These are phyloP conservation scores for Pholiota conissans DNA, from an alignment of 768 basidiomycete species.

Conservation along the genomic window DNA sequence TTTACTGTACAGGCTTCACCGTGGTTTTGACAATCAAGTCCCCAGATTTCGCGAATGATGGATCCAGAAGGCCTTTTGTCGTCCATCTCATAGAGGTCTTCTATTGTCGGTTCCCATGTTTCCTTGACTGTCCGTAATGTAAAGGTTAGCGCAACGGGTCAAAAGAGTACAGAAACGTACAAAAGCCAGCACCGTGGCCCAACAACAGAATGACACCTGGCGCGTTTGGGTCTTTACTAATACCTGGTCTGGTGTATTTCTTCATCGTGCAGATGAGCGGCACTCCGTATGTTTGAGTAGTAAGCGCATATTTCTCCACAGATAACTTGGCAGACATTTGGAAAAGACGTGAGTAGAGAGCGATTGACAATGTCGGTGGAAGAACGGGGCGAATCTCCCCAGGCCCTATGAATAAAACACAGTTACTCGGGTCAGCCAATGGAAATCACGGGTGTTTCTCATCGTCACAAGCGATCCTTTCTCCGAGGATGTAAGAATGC, in stretches of 20 bases:
- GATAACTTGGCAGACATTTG: neutral
- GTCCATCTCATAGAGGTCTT: slow-evolving; percentile 30
- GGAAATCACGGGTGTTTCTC: neutral
- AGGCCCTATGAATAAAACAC: neutral
- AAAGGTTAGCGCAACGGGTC: neutral
- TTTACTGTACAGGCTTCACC: slow-evolving; percentile 37
- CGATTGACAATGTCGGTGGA: neutral
- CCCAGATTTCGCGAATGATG: slow-evolving; percentile 34
- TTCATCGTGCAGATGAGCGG: slow-evolving; percentile 28
- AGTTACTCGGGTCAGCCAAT: neutral
- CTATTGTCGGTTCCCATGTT: slow-evolving; percentile 38
- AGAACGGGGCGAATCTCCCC: no score
- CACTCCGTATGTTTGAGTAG: slow-evolving; percentile 26
- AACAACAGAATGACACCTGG: slow-evolving; percentile 25
- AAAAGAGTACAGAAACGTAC: slow-evolving; percentile 12
- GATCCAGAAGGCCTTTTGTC: slow-evolving; percentile 4
- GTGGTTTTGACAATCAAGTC: slow-evolving; percentile 38
- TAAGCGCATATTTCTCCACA: slow-evolving; percentile 22
- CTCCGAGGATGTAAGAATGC: neutral
- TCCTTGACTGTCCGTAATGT: slow-evolving; percentile 31
- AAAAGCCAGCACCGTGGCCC: slow-evolving; percentile 30
- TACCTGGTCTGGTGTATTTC: slow-evolving; percentile 21
- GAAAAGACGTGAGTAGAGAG: neutral
- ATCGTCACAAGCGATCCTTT: no score
- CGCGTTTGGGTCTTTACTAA: slow-evolving; percentile 2